Conservation (phyloP, 2,329 filamentous ascomycete genomes). For the Aureobasidium sp. region DNA sequence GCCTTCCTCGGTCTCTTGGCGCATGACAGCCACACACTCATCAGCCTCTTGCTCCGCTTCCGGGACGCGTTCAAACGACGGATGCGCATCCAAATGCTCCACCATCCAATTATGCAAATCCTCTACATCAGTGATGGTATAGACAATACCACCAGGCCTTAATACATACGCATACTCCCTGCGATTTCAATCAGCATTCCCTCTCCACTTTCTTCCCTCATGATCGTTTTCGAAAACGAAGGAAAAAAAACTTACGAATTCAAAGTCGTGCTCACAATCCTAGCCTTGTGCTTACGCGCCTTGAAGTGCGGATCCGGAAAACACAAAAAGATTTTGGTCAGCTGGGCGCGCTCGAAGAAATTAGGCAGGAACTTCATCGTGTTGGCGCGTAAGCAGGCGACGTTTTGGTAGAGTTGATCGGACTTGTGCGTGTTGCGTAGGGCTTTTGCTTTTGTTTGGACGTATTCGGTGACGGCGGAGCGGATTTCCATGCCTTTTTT, state of each 20-base stretch:
- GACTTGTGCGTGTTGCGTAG: conserved; percentile 49
- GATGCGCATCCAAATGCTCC: conserved; percentile 69
- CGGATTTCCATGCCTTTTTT: conserved; percentile 80
- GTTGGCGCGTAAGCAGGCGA: conserved; percentile 82
- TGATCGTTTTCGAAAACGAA: no score
- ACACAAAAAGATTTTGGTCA: conserved; percentile 91
- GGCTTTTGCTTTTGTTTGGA: conserved; percentile 78
- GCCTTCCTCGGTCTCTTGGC: conserved; percentile 84
- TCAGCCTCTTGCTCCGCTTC: conserved; percentile 38
- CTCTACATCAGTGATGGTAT: conserved; percentile 96
- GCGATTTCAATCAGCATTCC: not conserved
- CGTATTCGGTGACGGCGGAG: conserved; percentile 80
- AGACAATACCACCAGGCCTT: conserved; percentile 75
- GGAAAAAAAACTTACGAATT: conserved; percentile 48
- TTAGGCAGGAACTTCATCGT: conserved; percentile 99
- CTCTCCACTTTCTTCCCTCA: no score
- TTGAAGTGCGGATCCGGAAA: conserved; percentile 99
- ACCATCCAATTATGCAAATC: conserved; percentile 94
- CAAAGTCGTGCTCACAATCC: conserved; percentile 82
- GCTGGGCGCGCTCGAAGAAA: conserved; percentile 76
- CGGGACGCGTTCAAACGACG: conserved; percentile 68
- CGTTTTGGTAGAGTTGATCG: conserved; percentile 62
- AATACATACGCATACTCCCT: conserved; percentile 83
- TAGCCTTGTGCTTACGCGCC: conserved; percentile 89
- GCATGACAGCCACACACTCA: conserved; percentile 70